Base-by-base conservation (phyloP, 2,329 filamentous ascomycete species). In the Talaromyces rugulosus region DNA sequence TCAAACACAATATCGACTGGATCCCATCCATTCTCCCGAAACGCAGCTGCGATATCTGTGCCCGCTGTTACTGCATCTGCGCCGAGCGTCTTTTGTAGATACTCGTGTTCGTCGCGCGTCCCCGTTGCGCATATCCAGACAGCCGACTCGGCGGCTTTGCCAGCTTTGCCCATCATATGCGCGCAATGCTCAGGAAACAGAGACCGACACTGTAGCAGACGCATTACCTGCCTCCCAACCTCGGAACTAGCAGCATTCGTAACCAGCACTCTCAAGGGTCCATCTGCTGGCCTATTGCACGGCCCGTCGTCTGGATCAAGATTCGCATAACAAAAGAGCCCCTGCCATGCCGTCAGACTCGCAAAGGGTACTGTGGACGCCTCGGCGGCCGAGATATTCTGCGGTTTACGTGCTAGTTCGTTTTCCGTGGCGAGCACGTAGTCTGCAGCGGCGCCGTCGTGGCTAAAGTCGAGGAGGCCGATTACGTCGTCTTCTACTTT, bases 1-100 rank as follows among this genome's bases (percentile, higher is more conserved):
- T 80, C 77, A 28, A 80, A 63, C 9, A 79, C 74, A 7, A 79
- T 63, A 65, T 79, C 76, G 8, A 78, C 75, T 0, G 76, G 74
- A 0, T 63, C 62, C 71, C 74, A 77, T 11, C 65, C 64, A 3
- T 68, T 70, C 5, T 67, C 56, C 9, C 66, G 67, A 67, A 78
- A 78, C 27, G 68, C 66, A 27, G 63, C 61, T 1, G 66, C 68
- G 31, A 78, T 67, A 62, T 77, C 69, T 8, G 71, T 69, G 8
- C 70, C 66, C 28, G 71, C 62, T n/a, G 79, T 66, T 6, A 73
- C 67, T 33, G 73, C 72, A 61, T 79, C 75, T 6, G 74, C 73
- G 8, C 72, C 63, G 61, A 70, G 65, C 5, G 69, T 61, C 4
- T 66, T 63, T 18, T 68, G 71, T 3, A 78, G 58, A 52, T 66